phyloP scores from a whole-genome alignment of 257 asterid genomes.

The Cruciata laevipes region DNA sequence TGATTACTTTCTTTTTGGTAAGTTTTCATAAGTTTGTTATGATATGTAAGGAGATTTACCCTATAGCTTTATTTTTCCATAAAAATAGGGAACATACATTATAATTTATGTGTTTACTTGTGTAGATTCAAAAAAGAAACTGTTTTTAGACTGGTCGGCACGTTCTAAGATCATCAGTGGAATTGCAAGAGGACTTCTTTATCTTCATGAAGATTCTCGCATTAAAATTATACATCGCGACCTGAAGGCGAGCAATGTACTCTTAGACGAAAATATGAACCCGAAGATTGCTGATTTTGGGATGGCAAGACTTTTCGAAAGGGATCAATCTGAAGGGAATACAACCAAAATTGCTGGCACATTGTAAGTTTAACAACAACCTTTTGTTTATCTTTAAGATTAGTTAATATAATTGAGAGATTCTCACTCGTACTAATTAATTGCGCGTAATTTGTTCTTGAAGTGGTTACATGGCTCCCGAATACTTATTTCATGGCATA shows the following conservation, averaged over 20 bases:
- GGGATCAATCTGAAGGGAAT: neutral
- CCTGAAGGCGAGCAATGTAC: neutral
- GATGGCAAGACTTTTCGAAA: neutral
- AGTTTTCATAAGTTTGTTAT: too few species aligned
- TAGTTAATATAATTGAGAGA: neutral
- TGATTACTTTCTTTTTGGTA: conserved; percentile 27
- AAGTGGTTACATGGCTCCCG: neutral
- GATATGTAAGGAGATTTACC: too few species aligned
- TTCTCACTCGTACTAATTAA: neutral
- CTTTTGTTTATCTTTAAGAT: neutral
- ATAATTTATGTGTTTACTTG: neutral
- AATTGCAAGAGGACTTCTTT: neutral
- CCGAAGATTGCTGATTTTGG: neutral
- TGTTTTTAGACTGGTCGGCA: conserved; percentile 10
- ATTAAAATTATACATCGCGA: neutral
- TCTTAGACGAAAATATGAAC: neutral
- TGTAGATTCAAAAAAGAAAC: conserved; percentile 7
- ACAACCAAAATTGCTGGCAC: neutral
- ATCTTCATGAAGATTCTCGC: neutral
- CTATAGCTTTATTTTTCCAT: too few species aligned
- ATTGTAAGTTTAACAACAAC: neutral
- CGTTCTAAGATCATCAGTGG: conserved; percentile 13
- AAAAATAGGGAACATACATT: too few species aligned
- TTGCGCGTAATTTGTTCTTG: neutral
- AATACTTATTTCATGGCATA: neutral